Evolutionary conservation across 768 basidiomycete species (phyloP).

Genomic region (Lentinula raphanica): DNA sequence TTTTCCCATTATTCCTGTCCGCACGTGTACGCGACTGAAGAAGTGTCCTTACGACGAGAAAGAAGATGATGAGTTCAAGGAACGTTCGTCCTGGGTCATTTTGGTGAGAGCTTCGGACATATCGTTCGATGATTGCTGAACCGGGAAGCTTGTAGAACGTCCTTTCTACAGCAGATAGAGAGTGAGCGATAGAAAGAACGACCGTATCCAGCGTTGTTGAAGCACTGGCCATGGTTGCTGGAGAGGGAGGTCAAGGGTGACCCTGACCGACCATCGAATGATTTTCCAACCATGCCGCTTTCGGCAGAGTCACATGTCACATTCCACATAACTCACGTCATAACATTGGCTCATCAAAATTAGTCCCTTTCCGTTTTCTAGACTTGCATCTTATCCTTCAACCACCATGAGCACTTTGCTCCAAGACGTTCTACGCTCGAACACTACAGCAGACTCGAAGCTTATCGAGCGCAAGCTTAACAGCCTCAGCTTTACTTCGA

Average conservation of each 20-base stretch:
- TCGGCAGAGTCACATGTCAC: neutral
- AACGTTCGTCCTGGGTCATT: constrained; percentile 92
- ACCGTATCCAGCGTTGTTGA: constrained; percentile 35
- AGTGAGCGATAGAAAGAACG: constrained; percentile 60
- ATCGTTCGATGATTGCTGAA: constrained; percentile 79
- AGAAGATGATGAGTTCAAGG: constrained; percentile 80
- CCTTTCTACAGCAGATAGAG: constrained; percentile 53
- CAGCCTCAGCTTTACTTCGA: constrained; percentile 20
- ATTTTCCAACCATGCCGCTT: neutral
- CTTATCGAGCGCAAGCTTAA: constrained; percentile 29
- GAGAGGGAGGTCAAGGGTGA: neutral
- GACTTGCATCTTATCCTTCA: neutral
- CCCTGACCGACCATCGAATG: neutral
- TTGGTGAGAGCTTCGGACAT: constrained; percentile 91
- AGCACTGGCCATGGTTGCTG: constrained; percentile 4
- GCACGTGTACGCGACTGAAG: constrained; percentile 84
- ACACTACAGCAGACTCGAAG: constrained; percentile 28
- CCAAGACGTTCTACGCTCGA: constrained; percentile 63
- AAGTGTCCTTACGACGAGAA: constrained; percentile 88
- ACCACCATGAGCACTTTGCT: constrained; percentile 56
- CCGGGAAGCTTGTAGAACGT: constrained; percentile 76
- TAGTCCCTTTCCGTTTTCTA: neutral
- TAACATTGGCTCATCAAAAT: neutral
- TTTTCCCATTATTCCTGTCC: constrained; percentile 68
- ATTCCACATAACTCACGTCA: constrained; percentile 2